Percentiles rank a stretch among this genome's conserved stretches.
These are phyloP conservation scores for Pleurotus salmoneostramineus DNA, from an alignment of 768 basidiomycete genomes.

Conservation along the genomic window DNA sequence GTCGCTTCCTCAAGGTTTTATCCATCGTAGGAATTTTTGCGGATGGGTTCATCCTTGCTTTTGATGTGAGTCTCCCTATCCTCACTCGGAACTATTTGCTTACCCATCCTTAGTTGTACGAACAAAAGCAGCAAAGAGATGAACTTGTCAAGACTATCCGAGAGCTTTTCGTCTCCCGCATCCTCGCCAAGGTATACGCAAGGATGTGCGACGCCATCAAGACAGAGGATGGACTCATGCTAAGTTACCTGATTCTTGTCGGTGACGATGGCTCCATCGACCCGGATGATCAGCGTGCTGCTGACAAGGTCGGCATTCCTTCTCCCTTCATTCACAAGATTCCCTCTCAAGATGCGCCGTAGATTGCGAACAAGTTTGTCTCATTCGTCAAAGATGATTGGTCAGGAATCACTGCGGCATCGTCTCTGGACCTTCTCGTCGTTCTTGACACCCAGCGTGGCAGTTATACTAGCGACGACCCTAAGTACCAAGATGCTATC, in stretches of 20 bases:
- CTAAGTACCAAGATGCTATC: constrained; percentile 3
- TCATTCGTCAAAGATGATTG: background rate
- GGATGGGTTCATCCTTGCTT: constrained; percentile 8
- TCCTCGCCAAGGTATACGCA: constrained; percentile 6
- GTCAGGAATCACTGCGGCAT: background rate
- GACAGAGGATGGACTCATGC: constrained; percentile 4
- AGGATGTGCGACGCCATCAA: constrained; percentile 4
- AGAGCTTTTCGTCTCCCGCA: constrained; percentile 2
- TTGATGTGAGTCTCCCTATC: background rate
- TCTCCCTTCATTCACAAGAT: background rate
- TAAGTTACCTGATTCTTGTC: constrained; percentile 3
- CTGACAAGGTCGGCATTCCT: background rate
- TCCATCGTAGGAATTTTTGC: constrained; percentile 8
- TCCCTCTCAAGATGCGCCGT: background rate
- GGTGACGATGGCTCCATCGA: constrained; percentile 4
- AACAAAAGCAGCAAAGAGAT: constrained; percentile 2
- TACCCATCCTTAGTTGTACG: background rate
- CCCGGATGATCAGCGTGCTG: constrained; percentile 8
- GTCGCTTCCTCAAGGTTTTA: constrained; percentile 6
- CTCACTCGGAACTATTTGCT: background rate
- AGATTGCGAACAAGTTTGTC: constrained; percentile 3
- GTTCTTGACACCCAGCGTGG: constrained; percentile 1
- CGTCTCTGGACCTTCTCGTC: constrained; percentile 2
- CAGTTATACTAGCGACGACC: constrained; percentile 1
- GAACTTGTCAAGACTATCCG: constrained; percentile 1